Evolutionary conservation across 208 protist genomes (phyloP).

Genomic region (Wallacemonas collosoma): DNA sequence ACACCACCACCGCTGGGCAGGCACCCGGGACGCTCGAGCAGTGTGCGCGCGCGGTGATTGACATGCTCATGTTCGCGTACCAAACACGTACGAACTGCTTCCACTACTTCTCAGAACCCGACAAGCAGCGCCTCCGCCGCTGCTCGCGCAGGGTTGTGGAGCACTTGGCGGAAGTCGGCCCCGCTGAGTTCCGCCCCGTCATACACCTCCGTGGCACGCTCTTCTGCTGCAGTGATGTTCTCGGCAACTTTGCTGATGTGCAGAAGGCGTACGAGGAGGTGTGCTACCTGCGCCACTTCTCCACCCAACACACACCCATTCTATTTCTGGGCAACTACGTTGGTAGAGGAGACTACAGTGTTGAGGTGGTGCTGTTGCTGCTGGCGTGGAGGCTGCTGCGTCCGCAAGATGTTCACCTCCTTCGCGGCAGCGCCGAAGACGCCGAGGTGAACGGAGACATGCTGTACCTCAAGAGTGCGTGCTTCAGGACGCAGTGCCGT

Average conservation of each 20-base stretch:
- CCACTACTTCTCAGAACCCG: conserved; percentile 6
- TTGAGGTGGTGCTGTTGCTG: conserved; percentile 77
- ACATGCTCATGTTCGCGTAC: conserved; percentile 14
- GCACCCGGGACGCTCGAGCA: neutral
- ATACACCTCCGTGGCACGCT: conserved; percentile 47
- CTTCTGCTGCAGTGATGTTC: conserved; percentile 73
- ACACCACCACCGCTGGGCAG: neutral
- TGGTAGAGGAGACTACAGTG: conserved; percentile 86
- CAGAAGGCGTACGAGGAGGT: conserved; percentile 36
- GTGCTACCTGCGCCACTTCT: conserved; percentile 53
- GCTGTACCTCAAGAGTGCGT: conserved; percentile 20
- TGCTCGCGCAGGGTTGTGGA: conserved; percentile 5
- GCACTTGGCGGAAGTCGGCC: conserved; percentile 8
- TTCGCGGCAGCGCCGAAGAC: conserved; percentile 91
- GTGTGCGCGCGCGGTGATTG: neutral
- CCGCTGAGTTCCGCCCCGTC: conserved; percentile 25
- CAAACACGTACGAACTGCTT: conserved; percentile 12
- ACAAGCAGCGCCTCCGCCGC: conserved; percentile 11
- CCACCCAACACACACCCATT: conserved; percentile 55
- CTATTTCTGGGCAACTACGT: conserved; percentile 98
- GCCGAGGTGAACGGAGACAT: conserved; percentile 70
- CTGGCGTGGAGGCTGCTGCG: conserved; percentile 65
- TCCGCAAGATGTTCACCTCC: conserved; percentile 70
- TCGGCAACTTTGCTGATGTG: conserved; percentile 73
- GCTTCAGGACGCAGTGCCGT: conserved; percentile 55